Conservation (phyloP, 768 basidiomycete genomes). For the Pisolithus tinctorius region DNA sequence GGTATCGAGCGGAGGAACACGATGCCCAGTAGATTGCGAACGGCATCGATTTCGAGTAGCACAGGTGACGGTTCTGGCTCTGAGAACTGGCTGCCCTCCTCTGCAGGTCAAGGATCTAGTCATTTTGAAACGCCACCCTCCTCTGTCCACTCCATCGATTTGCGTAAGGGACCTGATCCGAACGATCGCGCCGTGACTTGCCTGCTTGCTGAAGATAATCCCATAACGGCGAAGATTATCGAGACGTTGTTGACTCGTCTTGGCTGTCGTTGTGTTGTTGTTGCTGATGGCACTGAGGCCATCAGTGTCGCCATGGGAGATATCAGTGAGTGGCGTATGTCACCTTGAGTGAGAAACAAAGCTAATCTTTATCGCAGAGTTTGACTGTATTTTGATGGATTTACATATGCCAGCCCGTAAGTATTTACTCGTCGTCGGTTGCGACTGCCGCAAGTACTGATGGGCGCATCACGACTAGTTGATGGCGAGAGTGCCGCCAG, state of each 20-base stretch:
- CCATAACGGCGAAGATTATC: constrained; percentile 95
- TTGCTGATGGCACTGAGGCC: constrained; percentile 94
- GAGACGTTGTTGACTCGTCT: constrained; percentile 90
- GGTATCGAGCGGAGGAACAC: constrained; percentile 71
- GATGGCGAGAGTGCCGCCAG: constrained; percentile 95
- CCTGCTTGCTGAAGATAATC: constrained; percentile 94
- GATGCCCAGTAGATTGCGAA: constrained; percentile 82
- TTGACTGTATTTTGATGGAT: constrained; percentile 94
- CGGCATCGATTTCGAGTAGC: constrained; percentile 81
- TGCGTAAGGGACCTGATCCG: constrained; percentile 71
- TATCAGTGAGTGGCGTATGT: constrained; percentile 63
- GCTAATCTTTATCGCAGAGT: constrained; percentile 47
- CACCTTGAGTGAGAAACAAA: neutral
- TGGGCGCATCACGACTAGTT: constrained; percentile 36
- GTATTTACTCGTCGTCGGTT: constrained; percentile 23
- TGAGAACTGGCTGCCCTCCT: constrained; percentile 58
- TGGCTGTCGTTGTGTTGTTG: constrained; percentile 93
- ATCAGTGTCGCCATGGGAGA: constrained; percentile 96
- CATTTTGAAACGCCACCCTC: constrained; percentile 73
- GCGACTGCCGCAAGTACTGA: constrained; percentile 5
- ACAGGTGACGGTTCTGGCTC: constrained; percentile 73
- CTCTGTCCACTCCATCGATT: constrained; percentile 78
- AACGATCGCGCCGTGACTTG: constrained; percentile 88
- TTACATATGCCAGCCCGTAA: constrained; percentile 89
- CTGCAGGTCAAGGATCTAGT: constrained; percentile 43